Evolutionary conservation across 805 yeast species (phyloP), one percentile per base, ranked within the genome.

Genomic region (Ogataea kodamae): DNA sequence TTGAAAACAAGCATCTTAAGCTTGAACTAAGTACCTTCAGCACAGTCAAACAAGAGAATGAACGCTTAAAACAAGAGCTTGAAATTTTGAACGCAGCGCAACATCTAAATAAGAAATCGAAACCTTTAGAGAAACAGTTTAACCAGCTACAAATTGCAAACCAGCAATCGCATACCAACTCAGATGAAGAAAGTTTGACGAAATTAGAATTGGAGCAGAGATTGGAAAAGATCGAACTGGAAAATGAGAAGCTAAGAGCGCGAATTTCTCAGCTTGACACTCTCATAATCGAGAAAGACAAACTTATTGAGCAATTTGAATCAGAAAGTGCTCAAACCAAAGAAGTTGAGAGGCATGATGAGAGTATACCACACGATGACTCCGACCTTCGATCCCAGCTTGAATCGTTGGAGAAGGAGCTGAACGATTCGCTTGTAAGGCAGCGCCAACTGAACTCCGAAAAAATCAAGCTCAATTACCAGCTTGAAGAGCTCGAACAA

Each of bases 401-500:
- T 7, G 25, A 32, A 7, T 9, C 12, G 3, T 16, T 40, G 10
- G 34, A 40, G 16, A 30, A 30, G 2, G 30, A 42, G 12, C 30
- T 46, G 18, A 30, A 40, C 9, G 21, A 34, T 3, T 42, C 50
- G 7, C 31, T 50, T 22, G 27, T 38, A 13, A 35, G 32, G 15
- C 49, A 42, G 25, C 33, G 43, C 9, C 48, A 43, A 9, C 20
- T 31, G 10, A 41, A 39, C 17, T 46, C 45, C 2, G 51, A 42
- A 20, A 42, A 42, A 21, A 42, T 44, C 12, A 47, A 41, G 61
- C 11, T 68, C 11, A 59, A 54, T 8, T 57, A 59, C 13, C 52
- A 70, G 29, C 58, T 62, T 3, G 72, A 67, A 7, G 65, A 68
- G 37, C 39, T 64, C n/a, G 25, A 18, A 9, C 12, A 25, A 3